Percentiles rank a stretch among this genome's conserved stretches.
phyloP scores from a whole-genome alignment of 768 basidiomycete species.

The Phaeolepiota aurea region DNA sequence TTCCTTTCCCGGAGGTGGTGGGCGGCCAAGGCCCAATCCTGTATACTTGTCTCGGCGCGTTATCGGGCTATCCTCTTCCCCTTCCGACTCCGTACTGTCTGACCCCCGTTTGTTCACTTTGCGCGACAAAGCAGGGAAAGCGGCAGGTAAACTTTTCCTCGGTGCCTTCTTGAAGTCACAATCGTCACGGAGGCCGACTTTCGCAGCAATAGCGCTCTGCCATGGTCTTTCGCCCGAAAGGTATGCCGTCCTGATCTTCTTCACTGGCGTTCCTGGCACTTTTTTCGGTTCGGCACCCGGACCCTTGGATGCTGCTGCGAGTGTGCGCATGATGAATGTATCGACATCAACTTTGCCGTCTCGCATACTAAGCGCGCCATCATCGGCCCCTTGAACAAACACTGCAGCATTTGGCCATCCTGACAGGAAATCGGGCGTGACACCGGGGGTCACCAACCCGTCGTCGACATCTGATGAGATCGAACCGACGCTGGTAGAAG shows the following conservation, averaged over 20 bases:
- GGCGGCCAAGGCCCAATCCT: slow-evolving; percentile 61
- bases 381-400: slow-evolving; percentile 33
- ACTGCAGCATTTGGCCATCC: slow-evolving; percentile 53
- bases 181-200: slow-evolving; percentile 46
- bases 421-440: slow-evolving; percentile 42
- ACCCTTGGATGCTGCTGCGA: slow-evolving; percentile 49
- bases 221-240: slow-evolving; percentile 57
- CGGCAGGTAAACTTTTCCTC: slow-evolving; percentile 71
- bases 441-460: slow-evolving; percentile 62
- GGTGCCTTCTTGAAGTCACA: slow-evolving; percentile 40
- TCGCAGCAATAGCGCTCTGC: slow-evolving; percentile 73
- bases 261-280: slow-evolving; percentile 77
- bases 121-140: slow-evolving; percentile 40
- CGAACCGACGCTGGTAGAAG: slow-evolving; percentile 59
- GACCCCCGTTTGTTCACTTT: slow-evolving; percentile 18
- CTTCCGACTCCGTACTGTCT: slow-evolving; percentile 51
- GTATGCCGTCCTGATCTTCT: slow-evolving; percentile 55
- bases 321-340: slow-evolving; percentile 63
- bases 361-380: slow-evolving; percentile 15
- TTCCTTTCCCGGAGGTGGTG: slow-evolving; percentile 22
- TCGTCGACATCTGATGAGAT: slow-evolving; percentile 51
- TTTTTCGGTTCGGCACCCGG: slow-evolving; percentile 42
- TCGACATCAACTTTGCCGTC: slow-evolving; percentile 41
- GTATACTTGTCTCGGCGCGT: slow-evolving; percentile 44
- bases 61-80: slow-evolving; percentile 63